Conservation (phyloP, 2,329 filamentous ascomycete species). For the Paracoccidioides brasiliensis region DNA sequence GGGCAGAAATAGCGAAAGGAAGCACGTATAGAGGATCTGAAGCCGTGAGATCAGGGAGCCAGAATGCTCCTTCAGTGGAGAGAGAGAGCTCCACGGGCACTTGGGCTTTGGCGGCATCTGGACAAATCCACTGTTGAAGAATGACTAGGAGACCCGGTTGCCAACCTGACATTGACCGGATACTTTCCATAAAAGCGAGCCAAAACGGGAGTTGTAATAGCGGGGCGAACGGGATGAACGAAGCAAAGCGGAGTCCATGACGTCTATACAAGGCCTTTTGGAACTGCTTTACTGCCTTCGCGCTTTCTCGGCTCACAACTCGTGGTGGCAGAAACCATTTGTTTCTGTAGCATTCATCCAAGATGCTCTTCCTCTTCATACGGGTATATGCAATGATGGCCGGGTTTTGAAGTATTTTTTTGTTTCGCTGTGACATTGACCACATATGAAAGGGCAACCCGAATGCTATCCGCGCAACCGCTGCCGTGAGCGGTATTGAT, state of each 20-base stretch:
- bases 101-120: slow-evolving; percentile 8
- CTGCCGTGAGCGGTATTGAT: slow-evolving; percentile 42
- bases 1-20: slow-evolving; percentile 36
- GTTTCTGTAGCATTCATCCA: slow-evolving; percentile 4
- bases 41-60: slow-evolving; percentile 45
- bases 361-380: slow-evolving; percentile 12
- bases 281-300: slow-evolving; percentile 2
- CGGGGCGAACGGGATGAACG: slow-evolving; percentile 21
- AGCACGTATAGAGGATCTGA: slow-evolving; percentile 40
- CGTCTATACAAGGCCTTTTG: slow-evolving; percentile 18
- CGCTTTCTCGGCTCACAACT: neutral
- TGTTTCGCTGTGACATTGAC: slow-evolving; percentile 24
- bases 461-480: slow-evolving; percentile 37
- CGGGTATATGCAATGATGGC: slow-evolving; percentile 27
- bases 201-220: slow-evolving; percentile 35
- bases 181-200: slow-evolving; percentile 34
- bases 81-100: slow-evolving; percentile 37
- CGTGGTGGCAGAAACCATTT: slow-evolving; percentile 1
- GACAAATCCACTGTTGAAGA: neutral
- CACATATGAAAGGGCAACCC: slow-evolving; percentile 37
- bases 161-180: slow-evolving; percentile 36
- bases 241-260: slow-evolving; percentile 19
- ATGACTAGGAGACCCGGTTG: slow-evolving; percentile 16
- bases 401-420: slow-evolving; percentile 34
- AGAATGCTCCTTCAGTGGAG: slow-evolving; percentile 44